phyloP scores from a whole-genome alignment of 495 filamentous ascomycete species.

The Filosporella fistucella region DNA sequence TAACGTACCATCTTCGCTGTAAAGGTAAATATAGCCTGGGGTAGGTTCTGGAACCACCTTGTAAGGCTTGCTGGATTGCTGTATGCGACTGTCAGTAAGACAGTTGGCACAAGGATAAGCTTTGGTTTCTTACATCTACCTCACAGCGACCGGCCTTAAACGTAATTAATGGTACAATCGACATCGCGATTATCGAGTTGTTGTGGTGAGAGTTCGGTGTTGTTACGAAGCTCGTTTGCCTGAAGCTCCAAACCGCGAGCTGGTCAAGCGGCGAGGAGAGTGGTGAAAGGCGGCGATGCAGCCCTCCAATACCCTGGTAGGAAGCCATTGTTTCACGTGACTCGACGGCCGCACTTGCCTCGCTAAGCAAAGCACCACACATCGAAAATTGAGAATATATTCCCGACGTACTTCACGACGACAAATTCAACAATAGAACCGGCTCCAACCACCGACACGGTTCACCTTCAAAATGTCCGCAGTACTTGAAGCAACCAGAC shows the following conservation, averaged over 20 bases:
- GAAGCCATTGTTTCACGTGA: background rate
- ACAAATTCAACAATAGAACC: constrained; percentile 22
- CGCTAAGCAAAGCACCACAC: too few relatives aligned
- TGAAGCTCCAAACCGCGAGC: constrained; percentile 1
- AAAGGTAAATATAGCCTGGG: constrained; percentile 90
- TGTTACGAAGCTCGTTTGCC: constrained; percentile 18
- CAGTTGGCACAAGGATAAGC: constrained; percentile 1
- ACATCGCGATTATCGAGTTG: constrained; percentile 47
- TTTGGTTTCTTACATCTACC: constrained; percentile 55
- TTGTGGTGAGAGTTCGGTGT: constrained; percentile 2
- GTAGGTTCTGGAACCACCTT: constrained; percentile 64
- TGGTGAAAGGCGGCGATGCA: background rate
- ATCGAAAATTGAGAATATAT: too few relatives aligned
- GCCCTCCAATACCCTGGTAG: background rate
- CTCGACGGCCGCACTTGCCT: too few relatives aligned
- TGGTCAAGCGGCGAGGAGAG: constrained; percentile 1
- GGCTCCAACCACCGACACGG: constrained; percentile 17
- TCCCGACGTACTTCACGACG: constrained; percentile 19
- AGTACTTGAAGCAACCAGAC: constrained; percentile 23
- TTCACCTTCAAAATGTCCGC: constrained; percentile 60
- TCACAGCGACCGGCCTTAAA: constrained; percentile 97
- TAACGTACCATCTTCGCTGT: constrained; percentile 78
- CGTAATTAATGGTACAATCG: constrained; percentile 79
- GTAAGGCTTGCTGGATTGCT: constrained; percentile 56
- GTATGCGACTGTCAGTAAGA: constrained; percentile 39